Base-by-base conservation (phyloP, 805 yeast species). In the Sugiyamaella smithiae region DNA sequence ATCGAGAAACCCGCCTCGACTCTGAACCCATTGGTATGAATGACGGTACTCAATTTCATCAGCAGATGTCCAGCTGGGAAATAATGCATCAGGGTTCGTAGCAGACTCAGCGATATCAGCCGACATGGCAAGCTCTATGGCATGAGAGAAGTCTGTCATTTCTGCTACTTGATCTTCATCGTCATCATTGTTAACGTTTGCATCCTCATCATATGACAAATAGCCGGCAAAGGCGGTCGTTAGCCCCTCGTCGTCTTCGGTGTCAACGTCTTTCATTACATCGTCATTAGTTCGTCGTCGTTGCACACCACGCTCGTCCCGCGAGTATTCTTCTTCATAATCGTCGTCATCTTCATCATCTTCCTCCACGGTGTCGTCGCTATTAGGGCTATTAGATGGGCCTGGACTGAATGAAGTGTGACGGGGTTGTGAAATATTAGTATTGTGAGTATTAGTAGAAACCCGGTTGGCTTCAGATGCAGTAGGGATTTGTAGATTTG, bases 1-100 rank as follows among this genome's bases (percentile, higher is more conserved):
- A 49, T 67, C 70, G 36, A 65, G 62, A 23, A 66, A 33, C 17
- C 70, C 71, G 23, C 63, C 64, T 41, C 56, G 58, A 36, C 43
- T 52, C 19, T 45, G 51, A 45, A 63, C 67, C 25, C 54, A 50
- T 28, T 47, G 44, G 20, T 61, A 60, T 40, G 67, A 56, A 31
- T 45, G 46, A 26, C 50, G 60, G 32, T 59, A 60, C 50, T 56
- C 58, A 7, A 51, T 46, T 24, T 55, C 44, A 26, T 64, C 53
- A 25, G 46, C 49, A 40, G 45, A 50, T 36, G 52, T 54, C 45
- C 57, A 55, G 14, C 49, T 45, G n/a, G 71, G 71, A 49, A 58
- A 64, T 36, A 67, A 56, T 1, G 71, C 72, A 28, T 49, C 50
- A 5, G 71, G 70, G 52, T 68, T 68, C 16, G 66, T 52, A 28